Base-by-base conservation (phyloP, 495 filamentous ascomycete genomes). In the Trichoderma asperelloides region DNA sequence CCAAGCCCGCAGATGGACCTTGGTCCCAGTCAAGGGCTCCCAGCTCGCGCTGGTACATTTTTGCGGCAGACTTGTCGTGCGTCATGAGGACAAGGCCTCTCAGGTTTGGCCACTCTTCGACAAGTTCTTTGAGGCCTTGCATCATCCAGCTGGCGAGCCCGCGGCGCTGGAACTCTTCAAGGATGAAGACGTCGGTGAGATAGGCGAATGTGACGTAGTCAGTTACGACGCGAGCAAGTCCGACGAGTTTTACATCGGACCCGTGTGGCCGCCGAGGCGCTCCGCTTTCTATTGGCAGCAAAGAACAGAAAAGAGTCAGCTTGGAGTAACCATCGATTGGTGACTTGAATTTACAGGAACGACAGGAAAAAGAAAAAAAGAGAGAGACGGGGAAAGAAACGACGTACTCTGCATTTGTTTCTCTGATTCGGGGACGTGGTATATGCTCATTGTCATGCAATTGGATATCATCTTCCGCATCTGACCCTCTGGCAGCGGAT, bases 161-260 rank as follows among this genome's bases (percentile, higher is more conserved):
- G n/a, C 79, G 74, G 0, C 83, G 80, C 66, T 88, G 84, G 63
- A 86, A 78, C 64, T 82, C 78, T 0, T 78, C 71, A 0, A 85
- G 66, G 7, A 91, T 75, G 68, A 86, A 92, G 27, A 92, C 84
- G 66, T 91, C 89, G 12, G 88, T 88, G 27, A 91, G 76, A 70
- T 89, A 91, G n/a, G 80, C 86, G 68, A 88, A 84, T 0, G 87
- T 87, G 13, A 85, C 79, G 68, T 82, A 73, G 69, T 91, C 89
- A 0, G 88, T 92, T 28, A 91, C 73, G 8, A 89, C 71, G 9
- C 88, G 80, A 12, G 83, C 87, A 23, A 91, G 76, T 8, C 88
- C 89, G 45, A 91, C 79, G 71, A 79, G 73, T 15, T 62, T n/a
- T 15, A n/a, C 39, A 65, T 30, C 21, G 12, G 41, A 23, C 1